Conservation (phyloP, 257 asterid genomes). For the Craterostigma plantagineum region DNA sequence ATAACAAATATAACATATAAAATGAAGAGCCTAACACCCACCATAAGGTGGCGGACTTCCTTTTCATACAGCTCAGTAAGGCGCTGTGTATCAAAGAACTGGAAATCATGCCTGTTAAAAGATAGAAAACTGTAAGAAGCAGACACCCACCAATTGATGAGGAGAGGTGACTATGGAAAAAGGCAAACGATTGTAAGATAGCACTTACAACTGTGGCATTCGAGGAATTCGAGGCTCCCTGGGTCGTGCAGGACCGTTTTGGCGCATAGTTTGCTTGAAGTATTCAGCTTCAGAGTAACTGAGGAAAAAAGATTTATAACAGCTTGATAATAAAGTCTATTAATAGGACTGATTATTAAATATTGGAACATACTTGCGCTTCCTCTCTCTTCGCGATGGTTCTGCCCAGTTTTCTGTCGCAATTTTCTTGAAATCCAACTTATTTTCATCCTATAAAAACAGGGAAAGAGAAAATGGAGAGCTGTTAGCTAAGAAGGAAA, state of each 20-base stretch:
- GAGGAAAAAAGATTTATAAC: conserved; percentile 2
- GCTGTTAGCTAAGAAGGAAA: too few species aligned
- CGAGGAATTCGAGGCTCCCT: conserved; percentile 99
- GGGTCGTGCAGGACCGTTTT: conserved; percentile 83
- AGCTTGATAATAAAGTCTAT: too few species aligned
- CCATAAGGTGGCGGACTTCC: conserved; percentile 96
- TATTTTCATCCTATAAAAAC: conserved; percentile 57
- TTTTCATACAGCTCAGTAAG: conserved; percentile 91
- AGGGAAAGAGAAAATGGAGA: neutral
- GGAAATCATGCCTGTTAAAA: conserved; percentile 85
- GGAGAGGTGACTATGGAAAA: conserved; percentile 5
- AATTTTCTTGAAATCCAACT: conserved; percentile 87
- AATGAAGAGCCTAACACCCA: conserved; percentile 22
- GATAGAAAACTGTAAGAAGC: conserved; percentile 11
- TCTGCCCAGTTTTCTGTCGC: conserved; percentile 87
- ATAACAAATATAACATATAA: conserved; percentile 5
- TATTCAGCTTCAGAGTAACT: conserved; percentile 96
- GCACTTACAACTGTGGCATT: conserved; percentile 90
- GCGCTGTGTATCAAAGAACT: conserved; percentile 94
- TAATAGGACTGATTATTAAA: too few species aligned
- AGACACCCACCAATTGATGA: too few species aligned
- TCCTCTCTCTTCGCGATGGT: conserved; percentile 86
- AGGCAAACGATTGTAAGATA: too few species aligned
- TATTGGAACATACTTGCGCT: conserved; percentile 66
- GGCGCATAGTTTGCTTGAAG: conserved; percentile 99